Percentiles rank a stretch among this genome's conserved stretches.
These are phyloP conservation scores for Zea mays DNA, from an alignment of 176 grass and related monocot species.

Conservation along the genomic window DNA sequence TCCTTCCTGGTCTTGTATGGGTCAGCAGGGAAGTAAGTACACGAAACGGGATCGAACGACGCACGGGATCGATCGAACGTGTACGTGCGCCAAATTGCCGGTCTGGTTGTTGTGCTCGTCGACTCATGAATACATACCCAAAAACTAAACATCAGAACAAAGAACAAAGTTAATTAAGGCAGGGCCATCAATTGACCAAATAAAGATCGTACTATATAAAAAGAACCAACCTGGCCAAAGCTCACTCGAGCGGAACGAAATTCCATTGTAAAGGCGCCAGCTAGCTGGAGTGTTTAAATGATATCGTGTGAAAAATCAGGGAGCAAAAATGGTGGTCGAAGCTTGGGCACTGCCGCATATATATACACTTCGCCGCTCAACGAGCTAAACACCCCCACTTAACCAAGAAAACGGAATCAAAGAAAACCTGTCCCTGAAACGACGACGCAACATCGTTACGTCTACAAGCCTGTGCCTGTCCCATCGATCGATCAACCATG, in stretches of 20 bases:
- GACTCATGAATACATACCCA: slow-evolving; percentile 13
- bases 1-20: neutral
- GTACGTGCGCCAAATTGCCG: neutral
- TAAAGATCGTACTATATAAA: neutral
- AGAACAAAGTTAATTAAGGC: neutral
- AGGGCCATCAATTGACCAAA: neutral
- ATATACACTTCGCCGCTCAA: slow-evolving; percentile 2
- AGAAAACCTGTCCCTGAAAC: neutral
- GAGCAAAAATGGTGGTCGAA: neutral
- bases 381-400: slow-evolving; percentile 13
- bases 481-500: neutral
- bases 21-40: neutral
- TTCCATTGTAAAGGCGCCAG: neutral
- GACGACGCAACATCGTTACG: neutral
- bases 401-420: neutral
- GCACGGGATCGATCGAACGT: no score
- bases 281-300: neutral
- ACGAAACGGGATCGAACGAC: neutral
- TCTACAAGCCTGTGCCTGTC: neutral
- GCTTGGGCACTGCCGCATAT: neutral
- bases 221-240: neutral
- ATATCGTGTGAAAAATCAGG: neutral
- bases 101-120: neutral
- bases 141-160: neutral
- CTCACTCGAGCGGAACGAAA: neutral